Evolutionary conservation across 192 early-diverging fungal species (phyloP).

Genomic region (Coemansia sp.): DNA sequence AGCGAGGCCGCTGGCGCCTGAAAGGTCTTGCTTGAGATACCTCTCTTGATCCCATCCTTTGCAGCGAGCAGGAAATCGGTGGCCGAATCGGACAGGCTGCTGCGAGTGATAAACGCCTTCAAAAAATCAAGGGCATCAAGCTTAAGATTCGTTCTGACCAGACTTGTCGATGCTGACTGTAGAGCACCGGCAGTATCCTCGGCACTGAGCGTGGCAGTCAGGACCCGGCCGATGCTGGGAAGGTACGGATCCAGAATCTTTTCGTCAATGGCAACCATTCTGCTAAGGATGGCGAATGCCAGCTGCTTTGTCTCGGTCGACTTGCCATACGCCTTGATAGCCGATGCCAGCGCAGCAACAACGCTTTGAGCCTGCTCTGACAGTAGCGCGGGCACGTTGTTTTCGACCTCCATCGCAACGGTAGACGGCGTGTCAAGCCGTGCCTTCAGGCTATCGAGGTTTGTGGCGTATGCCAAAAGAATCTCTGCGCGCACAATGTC

Average conservation of each 20-base stretch:
- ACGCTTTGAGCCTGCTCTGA: slow-evolving; percentile 18
- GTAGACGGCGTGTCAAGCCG: not conserved
- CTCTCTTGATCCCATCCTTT: slow-evolving; percentile 13
- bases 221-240: slow-evolving; percentile 8
- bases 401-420: slow-evolving; percentile 20
- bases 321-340: slow-evolving; percentile 26
- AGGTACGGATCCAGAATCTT: slow-evolving; percentile 21
- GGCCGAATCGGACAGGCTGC: slow-evolving; percentile 8
- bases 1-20: slow-evolving; percentile 23
- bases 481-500: slow-evolving; percentile 46
- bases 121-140: slow-evolving; percentile 41
- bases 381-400: slow-evolving; percentile 6
- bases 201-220: slow-evolving; percentile 18
- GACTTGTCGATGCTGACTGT: slow-evolving; percentile 26
- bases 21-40: slow-evolving; percentile 22
- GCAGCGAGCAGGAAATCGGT: slow-evolving; percentile 11
- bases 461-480: slow-evolving; percentile 24
- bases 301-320: slow-evolving; percentile 48
- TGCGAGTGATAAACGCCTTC: slow-evolving; percentile 10
- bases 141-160: slow-evolving; percentile 38
- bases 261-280: slow-evolving; percentile 10
- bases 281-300: slow-evolving; percentile 24
- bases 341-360: slow-evolving; percentile 21
- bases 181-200: slow-evolving; percentile 26
- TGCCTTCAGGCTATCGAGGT: slow-evolving; percentile 6